Base-by-base conservation (phyloP, 345 rosid species). In the Kandelia obovata region DNA sequence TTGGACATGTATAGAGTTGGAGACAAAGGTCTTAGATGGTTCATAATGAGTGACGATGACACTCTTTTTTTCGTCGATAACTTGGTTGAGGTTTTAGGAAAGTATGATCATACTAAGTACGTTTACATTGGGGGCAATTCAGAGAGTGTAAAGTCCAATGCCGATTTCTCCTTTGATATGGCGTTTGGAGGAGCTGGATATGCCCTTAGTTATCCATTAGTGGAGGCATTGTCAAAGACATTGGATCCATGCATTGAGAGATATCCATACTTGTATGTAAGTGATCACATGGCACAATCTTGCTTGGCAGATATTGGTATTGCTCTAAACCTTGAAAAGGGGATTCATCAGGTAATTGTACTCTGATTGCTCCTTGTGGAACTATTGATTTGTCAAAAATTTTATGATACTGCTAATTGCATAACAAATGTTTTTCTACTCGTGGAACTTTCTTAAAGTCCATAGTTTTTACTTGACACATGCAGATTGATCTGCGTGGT, bases 281-380 rank as follows among this genome's bases (percentile, higher is more conserved):
- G 68, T 56, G 77, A 74, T 62, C 68, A 61, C 15, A 13, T 85
- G 26, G 68, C 78, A 5, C 74, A 81, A 46, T 52, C 76, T 16
- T 90, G 96, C 67, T 75, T 81, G 39, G 84, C 81, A 47, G 90
- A 90, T 67, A 47, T 86, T 17, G 88, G 90, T 2, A 73, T 83
- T 73, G 78, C 75, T 52, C 66, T 81, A 1, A 81, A 72, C 61
- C 64, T 37, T 6, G 68, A 88, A 13, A 85, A 71, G 75, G 93
- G 96, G 7, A 61, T 88, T 51, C 92, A 90, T 57, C 96, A 88
- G 92, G 91, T 90, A 80, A 51, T 31, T 26, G 1, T 20, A 16
- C 49, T 43, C 19, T 43, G 49, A 43, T 13, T 13, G 49, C 49
- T 43, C 17, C 49, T 15, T 0, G 5, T 0, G 19, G 49, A 13